A percentile compares a stretch with the other conserved stretches of the same genome.
These are phyloP conservation scores for Lablab purpureus DNA, from an alignment of 306 rosid species.

Conservation along the genomic window DNA sequence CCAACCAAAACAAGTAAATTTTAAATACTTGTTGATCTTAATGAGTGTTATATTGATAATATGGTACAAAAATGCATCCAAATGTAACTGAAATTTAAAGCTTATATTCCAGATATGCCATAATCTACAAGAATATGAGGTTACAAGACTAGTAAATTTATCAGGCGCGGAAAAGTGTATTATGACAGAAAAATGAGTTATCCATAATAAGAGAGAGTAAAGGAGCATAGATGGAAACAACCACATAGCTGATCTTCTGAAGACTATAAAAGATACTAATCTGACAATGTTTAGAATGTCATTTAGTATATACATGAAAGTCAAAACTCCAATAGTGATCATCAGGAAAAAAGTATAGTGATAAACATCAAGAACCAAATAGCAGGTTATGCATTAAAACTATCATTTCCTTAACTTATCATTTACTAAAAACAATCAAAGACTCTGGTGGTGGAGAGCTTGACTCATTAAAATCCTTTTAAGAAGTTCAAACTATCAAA, in stretches of 20 bases:
- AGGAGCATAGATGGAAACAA: neutral
- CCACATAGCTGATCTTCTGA: neutral
- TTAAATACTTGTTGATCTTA: neutral
- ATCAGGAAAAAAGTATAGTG: neutral
- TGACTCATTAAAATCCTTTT: neutral
- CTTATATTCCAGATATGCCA: constrained; percentile 1
- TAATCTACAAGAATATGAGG: neutral
- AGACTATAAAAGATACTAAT: constrained; percentile 9
- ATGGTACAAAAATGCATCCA: constrained; percentile 8
- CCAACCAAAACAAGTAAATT: constrained; percentile 14
- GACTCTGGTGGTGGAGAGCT: neutral
- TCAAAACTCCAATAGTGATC: constrained; percentile 9
- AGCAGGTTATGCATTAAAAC: constrained; percentile 20
- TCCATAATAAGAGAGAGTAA: neutral
- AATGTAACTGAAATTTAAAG: constrained; percentile 35
- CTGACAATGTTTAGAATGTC: constrained; percentile 17
- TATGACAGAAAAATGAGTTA: constrained; percentile 3
- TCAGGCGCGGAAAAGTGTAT: neutral
- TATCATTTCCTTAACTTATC: constrained; percentile 1
- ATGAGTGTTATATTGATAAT: neutral
- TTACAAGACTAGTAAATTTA: constrained; percentile 6
- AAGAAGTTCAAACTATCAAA: neutral
- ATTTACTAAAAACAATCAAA: constrained; percentile 24
- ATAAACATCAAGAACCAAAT: constrained; percentile 7
- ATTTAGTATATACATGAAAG: constrained; percentile 4